These are phyloP conservation scores for Aurinia saxatilis DNA, from an alignment of 345 rosid species.

Conservation along the genomic window DNA sequence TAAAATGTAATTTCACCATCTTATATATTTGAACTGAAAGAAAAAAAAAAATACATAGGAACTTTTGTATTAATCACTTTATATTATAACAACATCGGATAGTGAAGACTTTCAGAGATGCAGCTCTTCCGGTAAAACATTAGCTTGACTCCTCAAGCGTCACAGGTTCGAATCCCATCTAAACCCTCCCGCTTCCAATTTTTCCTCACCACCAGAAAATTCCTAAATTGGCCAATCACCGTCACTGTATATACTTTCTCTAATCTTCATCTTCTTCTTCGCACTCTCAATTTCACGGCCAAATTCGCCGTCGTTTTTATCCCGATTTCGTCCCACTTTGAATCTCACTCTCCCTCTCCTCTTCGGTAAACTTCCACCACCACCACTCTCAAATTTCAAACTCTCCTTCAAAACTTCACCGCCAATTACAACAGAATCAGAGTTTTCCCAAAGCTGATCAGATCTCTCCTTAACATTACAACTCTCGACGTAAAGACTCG, in stretches of 20 bases:
- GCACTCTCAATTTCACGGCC: neutral
- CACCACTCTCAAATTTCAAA: neutral
- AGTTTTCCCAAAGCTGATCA: conserved; percentile 22
- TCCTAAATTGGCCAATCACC: neutral
- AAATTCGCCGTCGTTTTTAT: neutral
- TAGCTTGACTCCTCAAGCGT: neutral
- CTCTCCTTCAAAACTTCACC: neutral
- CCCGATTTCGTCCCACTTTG: conserved; percentile 2
- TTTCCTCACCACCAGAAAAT: neutral
- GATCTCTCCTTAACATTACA: neutral
- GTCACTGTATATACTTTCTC: neutral
- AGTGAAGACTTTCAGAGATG: rapidly evolving
- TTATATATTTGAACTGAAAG: neutral
- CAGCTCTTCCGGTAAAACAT: conserved; percentile 9
- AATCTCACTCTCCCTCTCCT: conserved; percentile 19
- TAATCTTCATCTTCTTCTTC: neutral
- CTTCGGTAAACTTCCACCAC: neutral
- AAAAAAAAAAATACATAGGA: too few species aligned
- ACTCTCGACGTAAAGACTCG: neutral
- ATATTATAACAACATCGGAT: neutral
- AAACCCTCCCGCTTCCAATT: too few species aligned
- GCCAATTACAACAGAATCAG: neutral
- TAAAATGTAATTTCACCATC: neutral
- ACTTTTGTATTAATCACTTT: neutral
- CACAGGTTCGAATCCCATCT: conserved; percentile 10